phyloP scores from a whole-genome alignment of 2,329 filamentous ascomycete genomes.

The Beauveria sp. region DNA sequence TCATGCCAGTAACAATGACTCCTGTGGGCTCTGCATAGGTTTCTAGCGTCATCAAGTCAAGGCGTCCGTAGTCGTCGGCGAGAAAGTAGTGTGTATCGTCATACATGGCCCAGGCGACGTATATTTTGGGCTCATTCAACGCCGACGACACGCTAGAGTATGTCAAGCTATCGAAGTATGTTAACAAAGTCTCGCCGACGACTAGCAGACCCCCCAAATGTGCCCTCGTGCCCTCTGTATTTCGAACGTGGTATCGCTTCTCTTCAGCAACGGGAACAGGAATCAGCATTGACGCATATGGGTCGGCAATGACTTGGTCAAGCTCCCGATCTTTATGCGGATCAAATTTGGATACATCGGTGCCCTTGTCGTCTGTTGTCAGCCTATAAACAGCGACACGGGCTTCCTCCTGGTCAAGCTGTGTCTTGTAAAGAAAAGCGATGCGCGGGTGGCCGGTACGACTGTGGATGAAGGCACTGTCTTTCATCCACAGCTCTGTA shows the following conservation, averaged over 20 bases:
- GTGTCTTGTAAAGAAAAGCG: slow-evolving; percentile 50
- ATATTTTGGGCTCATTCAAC: slow-evolving; percentile 70
- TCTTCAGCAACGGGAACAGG: slow-evolving; percentile 51
- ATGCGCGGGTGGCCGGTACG: slow-evolving; percentile 51
- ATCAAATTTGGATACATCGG: slow-evolving; percentile 47
- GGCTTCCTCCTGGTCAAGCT: slow-evolving; percentile 44
- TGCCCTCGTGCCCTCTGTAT: slow-evolving; percentile 44
- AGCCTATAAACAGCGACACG: slow-evolving; percentile 52
- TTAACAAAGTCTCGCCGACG: slow-evolving; percentile 71
- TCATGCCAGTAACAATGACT: slow-evolving; percentile 64
- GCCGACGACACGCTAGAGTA: slow-evolving; percentile 57
- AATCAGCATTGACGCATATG: slow-evolving; percentile 53
- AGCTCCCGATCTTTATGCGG: slow-evolving; percentile 47
- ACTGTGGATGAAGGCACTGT: slow-evolving; percentile 48
- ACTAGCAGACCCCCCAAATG: slow-evolving; percentile 64
- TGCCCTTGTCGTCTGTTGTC: slow-evolving; percentile 50
- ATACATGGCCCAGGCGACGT: slow-evolving; percentile 83
- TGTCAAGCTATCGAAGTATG: slow-evolving; percentile 75
- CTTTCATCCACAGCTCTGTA: slow-evolving; percentile 53
- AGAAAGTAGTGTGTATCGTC: slow-evolving; percentile 79
- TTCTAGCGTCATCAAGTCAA: slow-evolving; percentile 78
- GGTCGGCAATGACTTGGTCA: slow-evolving; percentile 44
- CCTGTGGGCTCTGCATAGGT: slow-evolving; percentile 56
- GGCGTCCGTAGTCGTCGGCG: slow-evolving; percentile 79
- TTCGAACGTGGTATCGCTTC: slow-evolving; percentile 53